A percentile compares a stretch with the other conserved stretches of the same genome.
Evolutionary conservation across 2,329 filamentous ascomycete genomes (phyloP).

Genomic region (Pestalotiopsis sp.): DNA sequence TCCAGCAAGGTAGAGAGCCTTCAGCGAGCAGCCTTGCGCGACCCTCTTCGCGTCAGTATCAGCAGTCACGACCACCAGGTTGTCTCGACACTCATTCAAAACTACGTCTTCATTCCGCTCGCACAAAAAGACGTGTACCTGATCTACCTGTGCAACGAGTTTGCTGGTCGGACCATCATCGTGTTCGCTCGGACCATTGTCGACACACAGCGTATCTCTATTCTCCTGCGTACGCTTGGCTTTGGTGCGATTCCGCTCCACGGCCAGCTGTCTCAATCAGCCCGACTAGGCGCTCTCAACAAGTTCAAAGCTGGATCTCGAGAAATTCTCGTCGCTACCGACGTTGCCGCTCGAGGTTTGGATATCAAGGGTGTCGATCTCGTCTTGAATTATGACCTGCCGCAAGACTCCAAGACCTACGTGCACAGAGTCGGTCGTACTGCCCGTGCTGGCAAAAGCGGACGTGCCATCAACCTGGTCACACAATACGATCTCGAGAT

Average conservation of each 20-base stretch:
- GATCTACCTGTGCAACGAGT: constrained; percentile 83
- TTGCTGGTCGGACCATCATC: constrained; percentile 82
- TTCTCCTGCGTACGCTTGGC: constrained; percentile 80
- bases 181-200: constrained; percentile 92
- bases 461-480: constrained; percentile 77
- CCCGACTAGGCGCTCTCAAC: constrained; percentile 82
- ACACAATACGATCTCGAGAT: constrained; percentile 79
- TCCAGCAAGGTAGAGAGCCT: constrained; percentile 90
- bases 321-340: constrained; percentile 88
- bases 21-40: constrained; percentile 83
- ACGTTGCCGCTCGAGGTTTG: constrained; percentile 89
- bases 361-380: constrained; percentile 92
- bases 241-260: constrained; percentile 92
- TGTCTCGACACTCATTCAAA: constrained; percentile 84
- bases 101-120: constrained; percentile 83
- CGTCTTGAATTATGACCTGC: constrained; percentile 84
- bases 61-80: constrained; percentile 86
- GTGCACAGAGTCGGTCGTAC: constrained; percentile 89
- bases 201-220: constrained; percentile 83
- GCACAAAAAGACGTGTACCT: constrained; percentile 89
- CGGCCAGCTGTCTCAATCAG: constrained; percentile 85
- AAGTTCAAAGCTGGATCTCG: constrained; percentile 85
- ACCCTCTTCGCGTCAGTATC: constrained; percentile 82
- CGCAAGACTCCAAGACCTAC: constrained; percentile 85
- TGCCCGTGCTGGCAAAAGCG: constrained; percentile 82